Conservation (phyloP, 1,139 yeast genomes). For the Nematodospora anomalae region DNA sequence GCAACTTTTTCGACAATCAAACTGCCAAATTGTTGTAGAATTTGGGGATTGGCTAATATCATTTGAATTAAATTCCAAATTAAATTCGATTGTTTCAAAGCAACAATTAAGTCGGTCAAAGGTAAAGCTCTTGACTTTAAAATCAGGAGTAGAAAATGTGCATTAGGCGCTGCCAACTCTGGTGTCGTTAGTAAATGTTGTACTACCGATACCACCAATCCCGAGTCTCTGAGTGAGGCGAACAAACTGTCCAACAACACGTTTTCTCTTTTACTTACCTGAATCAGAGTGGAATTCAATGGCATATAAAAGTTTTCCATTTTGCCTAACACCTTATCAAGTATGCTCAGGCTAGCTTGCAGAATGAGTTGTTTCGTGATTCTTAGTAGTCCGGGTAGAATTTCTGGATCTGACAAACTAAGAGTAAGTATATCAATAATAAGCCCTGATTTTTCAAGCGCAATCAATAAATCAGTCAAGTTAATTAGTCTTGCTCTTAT, state of each 20-base stretch:
- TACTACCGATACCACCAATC: constrained; percentile 29
- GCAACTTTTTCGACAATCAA: constrained; percentile 19
- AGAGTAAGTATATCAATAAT: constrained; percentile 25
- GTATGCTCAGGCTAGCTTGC: constrained; percentile 21
- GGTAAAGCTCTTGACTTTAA: constrained; percentile 27
- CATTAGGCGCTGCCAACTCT: constrained; percentile 27
- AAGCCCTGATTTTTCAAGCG: constrained; percentile 31
- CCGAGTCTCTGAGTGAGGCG: constrained; percentile 30
- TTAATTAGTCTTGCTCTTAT: constrained; percentile 23
- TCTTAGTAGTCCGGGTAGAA: constrained; percentile 31
- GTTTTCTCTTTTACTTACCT: constrained; percentile 24
- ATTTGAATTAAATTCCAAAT: constrained; percentile 21
- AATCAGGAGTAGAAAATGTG: constrained; percentile 26
- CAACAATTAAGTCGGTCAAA: constrained; percentile 21
- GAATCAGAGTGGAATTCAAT: background rate
- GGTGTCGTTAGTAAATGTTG: constrained; percentile 29
- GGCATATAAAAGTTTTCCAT: background rate
- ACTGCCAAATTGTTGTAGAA: constrained; percentile 22
- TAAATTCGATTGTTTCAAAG: constrained; percentile 25
- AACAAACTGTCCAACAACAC: constrained; percentile 25
- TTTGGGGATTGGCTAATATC: constrained; percentile 19
- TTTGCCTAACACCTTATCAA: constrained; percentile 3
- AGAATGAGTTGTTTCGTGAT: constrained; percentile 25
- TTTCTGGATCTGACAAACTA: constrained; percentile 27
- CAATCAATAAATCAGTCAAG: constrained; percentile 27